A percentile compares a stretch with the other conserved stretches of the same genome.
These are phyloP conservation scores for Entomortierella chlamydospora DNA, from an alignment of 192 early-diverging fungal species.

Conservation along the genomic window DNA sequence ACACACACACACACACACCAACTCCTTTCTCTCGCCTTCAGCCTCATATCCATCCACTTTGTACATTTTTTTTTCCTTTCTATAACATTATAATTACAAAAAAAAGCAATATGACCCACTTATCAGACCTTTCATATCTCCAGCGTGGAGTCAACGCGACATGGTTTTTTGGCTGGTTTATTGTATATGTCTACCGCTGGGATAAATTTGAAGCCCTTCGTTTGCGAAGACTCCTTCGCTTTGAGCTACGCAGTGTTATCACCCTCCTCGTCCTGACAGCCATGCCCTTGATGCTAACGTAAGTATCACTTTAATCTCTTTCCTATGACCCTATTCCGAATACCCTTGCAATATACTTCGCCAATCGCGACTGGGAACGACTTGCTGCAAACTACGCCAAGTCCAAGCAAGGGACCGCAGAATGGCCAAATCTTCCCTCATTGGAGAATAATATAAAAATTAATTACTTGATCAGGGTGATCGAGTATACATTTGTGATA, in stretches of 20 bases:
- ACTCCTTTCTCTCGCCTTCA: too few species aligned
- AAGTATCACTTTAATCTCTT: constrained; percentile 17
- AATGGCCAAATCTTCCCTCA: too few species aligned
- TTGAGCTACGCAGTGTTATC: constrained; percentile 44
- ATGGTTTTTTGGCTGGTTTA: constrained; percentile 45
- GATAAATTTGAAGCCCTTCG: constrained; percentile 46
- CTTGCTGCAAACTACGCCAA: too few species aligned
- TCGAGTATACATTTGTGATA: background rate
- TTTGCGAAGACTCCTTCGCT: constrained; percentile 12
- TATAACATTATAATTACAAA: background rate
- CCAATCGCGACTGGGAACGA: too few species aligned
- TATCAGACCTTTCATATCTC: constrained; percentile 40
- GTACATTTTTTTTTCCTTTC: constrained; percentile 7
- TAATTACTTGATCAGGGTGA: background rate
- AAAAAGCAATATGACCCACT: constrained; percentile 34
- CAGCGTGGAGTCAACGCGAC: constrained; percentile 25
- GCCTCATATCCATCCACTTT: too few species aligned
- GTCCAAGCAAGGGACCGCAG: too few species aligned
- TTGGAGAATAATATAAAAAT: too few species aligned
- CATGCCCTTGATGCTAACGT: constrained; percentile 32
- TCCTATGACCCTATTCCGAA: too few species aligned
- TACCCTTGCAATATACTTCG: background rate
- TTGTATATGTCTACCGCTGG: constrained; percentile 36
- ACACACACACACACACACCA: too few species aligned
- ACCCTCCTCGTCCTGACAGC: constrained; percentile 21